Evolutionary conservation across 2,329 filamentous ascomycete genomes (phyloP).

Genomic region (Cephalotrichum gorgonifer): DNA sequence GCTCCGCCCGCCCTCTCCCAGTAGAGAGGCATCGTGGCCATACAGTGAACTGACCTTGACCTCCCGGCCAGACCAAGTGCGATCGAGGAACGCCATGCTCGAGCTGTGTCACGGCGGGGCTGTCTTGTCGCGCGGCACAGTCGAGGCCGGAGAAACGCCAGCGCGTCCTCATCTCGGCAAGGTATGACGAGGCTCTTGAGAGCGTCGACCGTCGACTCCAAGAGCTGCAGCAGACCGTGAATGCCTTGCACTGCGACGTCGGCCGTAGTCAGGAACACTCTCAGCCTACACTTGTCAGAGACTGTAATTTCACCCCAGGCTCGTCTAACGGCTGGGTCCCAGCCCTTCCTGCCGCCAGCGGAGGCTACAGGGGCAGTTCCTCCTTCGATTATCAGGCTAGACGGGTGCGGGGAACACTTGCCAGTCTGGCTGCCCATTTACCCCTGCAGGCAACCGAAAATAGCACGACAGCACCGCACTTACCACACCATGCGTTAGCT

Average conservation of each 20-base stretch:
- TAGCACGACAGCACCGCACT: background rate
- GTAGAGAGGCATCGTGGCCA: too few relatives aligned
- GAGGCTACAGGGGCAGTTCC: background rate
- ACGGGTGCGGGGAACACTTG: background rate
- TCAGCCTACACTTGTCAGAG: background rate
- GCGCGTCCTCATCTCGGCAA: slow-evolving; percentile 17
- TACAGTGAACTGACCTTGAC: too few relatives aligned
- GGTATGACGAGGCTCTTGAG: slow-evolving; percentile 19
- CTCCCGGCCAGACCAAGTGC: slow-evolving; percentile 17
- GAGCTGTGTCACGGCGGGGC: slow-evolving; percentile 17
- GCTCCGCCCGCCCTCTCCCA: background rate
- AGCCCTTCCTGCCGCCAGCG: background rate
- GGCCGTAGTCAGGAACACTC: background rate
- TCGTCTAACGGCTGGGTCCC: background rate
- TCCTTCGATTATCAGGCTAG: background rate
- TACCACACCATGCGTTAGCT: background rate
- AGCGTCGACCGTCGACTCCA: slow-evolving; percentile 15
- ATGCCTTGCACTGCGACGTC: background rate
- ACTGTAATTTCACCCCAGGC: background rate
- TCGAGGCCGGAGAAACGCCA: slow-evolving; percentile 17
- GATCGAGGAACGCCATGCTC: slow-evolving; percentile 17
- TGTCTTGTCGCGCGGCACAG: slow-evolving; percentile 15
- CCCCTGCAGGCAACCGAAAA: background rate
- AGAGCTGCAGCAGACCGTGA: background rate
- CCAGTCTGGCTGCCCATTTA: background rate